Evolutionary conservation across 495 filamentous ascomycete species (phyloP).

Genomic region (Xylaria nigripes): DNA sequence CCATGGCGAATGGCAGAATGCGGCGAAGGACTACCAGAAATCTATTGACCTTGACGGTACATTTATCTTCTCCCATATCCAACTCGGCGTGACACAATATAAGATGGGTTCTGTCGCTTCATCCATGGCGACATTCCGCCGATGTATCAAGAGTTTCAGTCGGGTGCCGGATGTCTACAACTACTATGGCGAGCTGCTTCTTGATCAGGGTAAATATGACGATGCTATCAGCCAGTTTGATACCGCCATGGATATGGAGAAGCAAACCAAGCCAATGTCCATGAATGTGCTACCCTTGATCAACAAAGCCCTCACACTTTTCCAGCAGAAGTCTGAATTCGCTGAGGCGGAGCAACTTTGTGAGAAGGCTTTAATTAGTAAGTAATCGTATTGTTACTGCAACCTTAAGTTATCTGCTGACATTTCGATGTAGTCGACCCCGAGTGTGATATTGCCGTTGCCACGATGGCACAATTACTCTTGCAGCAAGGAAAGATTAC

Average conservation of each 20-base stretch:
- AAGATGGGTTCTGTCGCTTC: conserved; percentile 99
- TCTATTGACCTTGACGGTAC: conserved; percentile 91
- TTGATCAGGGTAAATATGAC: conserved; percentile 90
- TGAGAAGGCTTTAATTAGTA: conserved; percentile 95
- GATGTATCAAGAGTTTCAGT: conserved; percentile 97
- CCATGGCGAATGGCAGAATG: conserved; percentile 81
- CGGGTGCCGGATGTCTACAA: conserved; percentile 97
- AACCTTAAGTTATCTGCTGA: conserved; percentile 4
- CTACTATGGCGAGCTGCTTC: conserved; percentile 96
- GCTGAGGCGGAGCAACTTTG: conserved; percentile 90
- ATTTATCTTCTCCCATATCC: conserved; percentile 99
- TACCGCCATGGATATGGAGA: conserved; percentile 95
- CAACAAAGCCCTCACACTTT: conserved; percentile 94
- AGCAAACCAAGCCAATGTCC: conserved; percentile 78
- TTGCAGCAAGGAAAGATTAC: conserved; percentile 96
- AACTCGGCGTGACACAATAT: conserved; percentile 98
- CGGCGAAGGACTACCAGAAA: conserved; percentile 97
- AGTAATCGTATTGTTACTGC: conserved; percentile 29
- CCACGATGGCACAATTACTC: conserved; percentile 98
- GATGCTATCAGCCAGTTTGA: conserved; percentile 99
- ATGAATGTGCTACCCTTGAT: conserved; percentile 98
- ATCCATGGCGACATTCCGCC: conserved; percentile 95
- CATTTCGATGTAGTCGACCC: conserved; percentile 70
- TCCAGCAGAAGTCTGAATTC: conserved; percentile 98
- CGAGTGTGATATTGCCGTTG: conserved; percentile 97